These are phyloP conservation scores for Hypoxylon cercidicola DNA, from an alignment of 495 filamentous ascomycete species.

Conservation along the genomic window DNA sequence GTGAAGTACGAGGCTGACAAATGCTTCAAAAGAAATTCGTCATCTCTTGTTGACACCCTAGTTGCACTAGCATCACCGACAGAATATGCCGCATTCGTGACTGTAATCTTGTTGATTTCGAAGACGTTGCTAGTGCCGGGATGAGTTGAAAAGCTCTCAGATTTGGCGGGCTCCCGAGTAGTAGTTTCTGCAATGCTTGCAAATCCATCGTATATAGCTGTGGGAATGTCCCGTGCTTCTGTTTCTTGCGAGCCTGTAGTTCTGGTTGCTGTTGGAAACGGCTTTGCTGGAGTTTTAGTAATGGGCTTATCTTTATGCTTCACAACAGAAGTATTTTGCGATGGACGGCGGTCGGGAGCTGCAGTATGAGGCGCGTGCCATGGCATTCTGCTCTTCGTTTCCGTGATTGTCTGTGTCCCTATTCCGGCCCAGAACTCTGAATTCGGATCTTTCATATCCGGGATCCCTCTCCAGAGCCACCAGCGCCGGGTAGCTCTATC, in stretches of 20 bases:
- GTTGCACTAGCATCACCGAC: neutral
- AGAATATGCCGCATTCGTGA: neutral
- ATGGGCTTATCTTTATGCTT: too few species aligned
- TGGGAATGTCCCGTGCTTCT: neutral
- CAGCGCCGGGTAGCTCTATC: too few species aligned
- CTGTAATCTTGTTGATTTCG: neutral
- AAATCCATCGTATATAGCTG: neutral
- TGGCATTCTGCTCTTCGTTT: neutral
- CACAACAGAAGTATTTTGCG: neutral
- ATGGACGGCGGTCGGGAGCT: neutral
- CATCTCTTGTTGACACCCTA: neutral
- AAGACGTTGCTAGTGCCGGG: neutral
- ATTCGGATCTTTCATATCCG: neutral
- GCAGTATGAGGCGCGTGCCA: neutral
- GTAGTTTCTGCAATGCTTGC: neutral
- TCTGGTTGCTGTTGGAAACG: neutral
- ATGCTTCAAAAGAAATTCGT: neutral
- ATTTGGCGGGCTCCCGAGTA: neutral
- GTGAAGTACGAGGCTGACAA: neutral
- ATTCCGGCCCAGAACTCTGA: neutral
- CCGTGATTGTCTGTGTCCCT: constrained; percentile 1
- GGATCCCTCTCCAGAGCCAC: too few species aligned
- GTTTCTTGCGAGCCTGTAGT: neutral
- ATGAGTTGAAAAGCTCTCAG: neutral
- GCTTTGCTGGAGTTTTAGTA: neutral